Evolutionary conservation across 805 yeast species (phyloP), one percentile per base, ranked within the genome.

Genomic region (Saccharomycopsis sp.): DNA sequence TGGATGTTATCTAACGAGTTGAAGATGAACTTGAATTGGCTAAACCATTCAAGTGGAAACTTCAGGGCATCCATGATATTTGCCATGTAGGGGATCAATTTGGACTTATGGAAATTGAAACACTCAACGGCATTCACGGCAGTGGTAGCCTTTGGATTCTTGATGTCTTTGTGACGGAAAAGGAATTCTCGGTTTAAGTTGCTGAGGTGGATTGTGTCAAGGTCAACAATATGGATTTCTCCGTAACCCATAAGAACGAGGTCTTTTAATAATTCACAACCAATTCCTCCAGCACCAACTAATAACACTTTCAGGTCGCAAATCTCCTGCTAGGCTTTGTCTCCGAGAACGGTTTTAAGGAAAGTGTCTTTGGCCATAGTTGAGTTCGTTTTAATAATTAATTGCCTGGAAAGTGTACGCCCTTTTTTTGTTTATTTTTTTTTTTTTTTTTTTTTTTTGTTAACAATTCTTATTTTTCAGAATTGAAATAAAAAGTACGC

Each of bases 231-330:
- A 58, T 87, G 95, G 45, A 89, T 81, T 56, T 85, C 94, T 2
- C 93, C 93, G 53, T 81, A 82, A 5, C 93, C 89, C 60, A 85
- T 70, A 51, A 87, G 63, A 4, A 85, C 77, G 40, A 89, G 66
- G 57, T 89, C 83, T 58, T 89, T 89, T 47, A 89, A 66, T 37
- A 89, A 65, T 60, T 89, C 97, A 60, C 96, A 89, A 2, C 97
- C 97, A 52, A 89, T 88, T 4, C 97, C 97, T 24, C 97, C 97
- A 1, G 97, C 95, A 3, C 97, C 97, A 2, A 89, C 94, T 63
- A 89, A 66, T 23, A 89, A 65, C 11, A 88, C 85, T 51, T 76
- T 81, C 4, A 84, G 51, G 44, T 59, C 17, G 16, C 60, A 58
- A n/a, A 47, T 44, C 38, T 45, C 27, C 11, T 32, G 19, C 24